phyloP scores from a whole-genome alignment of 805 yeast species.

The Komagataella kurtzmanii region DNA sequence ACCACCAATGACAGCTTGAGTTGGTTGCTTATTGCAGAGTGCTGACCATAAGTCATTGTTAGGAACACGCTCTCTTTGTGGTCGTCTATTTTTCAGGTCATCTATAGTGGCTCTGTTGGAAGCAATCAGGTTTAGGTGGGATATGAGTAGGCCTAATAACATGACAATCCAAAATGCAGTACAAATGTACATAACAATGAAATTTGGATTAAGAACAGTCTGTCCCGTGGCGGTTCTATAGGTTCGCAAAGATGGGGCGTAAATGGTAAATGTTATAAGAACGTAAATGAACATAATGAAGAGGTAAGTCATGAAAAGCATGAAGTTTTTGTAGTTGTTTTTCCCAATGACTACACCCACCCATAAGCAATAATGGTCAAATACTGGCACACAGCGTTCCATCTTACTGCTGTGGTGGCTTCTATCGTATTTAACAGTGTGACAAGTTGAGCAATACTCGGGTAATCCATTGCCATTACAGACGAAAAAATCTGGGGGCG shows the following conservation, averaged over 20 bases:
- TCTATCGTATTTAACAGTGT: slow-evolving; percentile 51
- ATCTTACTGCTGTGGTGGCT: slow-evolving; percentile 53
- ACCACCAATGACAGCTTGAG: background rate
- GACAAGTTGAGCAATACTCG: slow-evolving; percentile 58
- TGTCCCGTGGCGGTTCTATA: slow-evolving; percentile 11
- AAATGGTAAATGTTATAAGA: slow-evolving; percentile 23
- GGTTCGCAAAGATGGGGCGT: slow-evolving; percentile 14
- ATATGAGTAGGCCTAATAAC: slow-evolving; percentile 22
- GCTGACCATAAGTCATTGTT: background rate
- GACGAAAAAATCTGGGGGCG: slow-evolving; percentile 44
- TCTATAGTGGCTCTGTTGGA: slow-evolving; percentile 48
- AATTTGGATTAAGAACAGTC: slow-evolving; percentile 27
- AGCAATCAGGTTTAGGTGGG: slow-evolving; percentile 30
- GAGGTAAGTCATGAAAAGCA: slow-evolving; percentile 32
- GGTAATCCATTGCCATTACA: slow-evolving; percentile 72
- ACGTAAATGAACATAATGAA: slow-evolving; percentile 22
- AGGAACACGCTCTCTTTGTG: slow-evolving; percentile 5
- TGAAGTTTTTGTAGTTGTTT: slow-evolving; percentile 45
- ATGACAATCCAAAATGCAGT: slow-evolving; percentile 32
- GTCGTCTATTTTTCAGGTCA: slow-evolving; percentile 21
- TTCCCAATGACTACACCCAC: slow-evolving; percentile 63
- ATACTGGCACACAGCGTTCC: slow-evolving; percentile 49
- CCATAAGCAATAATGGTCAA: slow-evolving; percentile 82
- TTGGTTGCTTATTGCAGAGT: background rate
- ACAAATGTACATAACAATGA: slow-evolving; percentile 31